Percentiles rank a stretch among this genome's conserved stretches.
These are phyloP conservation scores for Davidsoniella eucalypti DNA, from an alignment of 2,329 filamentous ascomycete species.

Conservation along the genomic window DNA sequence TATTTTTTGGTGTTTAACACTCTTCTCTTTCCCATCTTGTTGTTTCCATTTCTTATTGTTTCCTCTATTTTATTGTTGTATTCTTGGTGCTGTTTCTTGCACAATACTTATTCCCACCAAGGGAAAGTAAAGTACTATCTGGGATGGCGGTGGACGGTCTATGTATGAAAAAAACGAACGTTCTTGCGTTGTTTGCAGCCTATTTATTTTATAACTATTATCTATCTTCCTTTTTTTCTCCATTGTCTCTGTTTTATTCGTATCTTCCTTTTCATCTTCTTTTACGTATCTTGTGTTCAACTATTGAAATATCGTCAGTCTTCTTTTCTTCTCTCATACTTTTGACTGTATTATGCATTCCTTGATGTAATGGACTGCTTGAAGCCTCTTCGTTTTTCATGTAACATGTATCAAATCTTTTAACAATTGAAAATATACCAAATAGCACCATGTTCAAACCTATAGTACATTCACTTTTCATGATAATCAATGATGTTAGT, in stretches of 20 bases:
- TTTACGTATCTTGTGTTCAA: neutral
- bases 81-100: neutral
- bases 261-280: neutral
- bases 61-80: neutral
- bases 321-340: neutral
- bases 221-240: neutral
- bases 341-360: neutral
- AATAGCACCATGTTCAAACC: too few relatives aligned
- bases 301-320: too few relatives aligned
- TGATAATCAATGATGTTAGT: too few relatives aligned
- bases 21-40: neutral
- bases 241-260: slow-evolving; percentile 4
- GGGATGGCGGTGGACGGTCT: slow-evolving; percentile 6
- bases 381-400: too few relatives aligned
- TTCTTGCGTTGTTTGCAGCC: slow-evolving; percentile 1
- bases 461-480: too few relatives aligned
- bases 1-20: neutral
- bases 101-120: neutral
- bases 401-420: too few relatives aligned
- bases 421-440: too few relatives aligned
- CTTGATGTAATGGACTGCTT: too few relatives aligned
- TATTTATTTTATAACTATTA: neutral
- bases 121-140: neutral
- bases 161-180: slow-evolving; percentile 11
- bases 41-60: slow-evolving; percentile 1